These are phyloP conservation scores for Exophiala calicioides DNA, from an alignment of 2,329 filamentous ascomycete species.

Conservation along the genomic window DNA sequence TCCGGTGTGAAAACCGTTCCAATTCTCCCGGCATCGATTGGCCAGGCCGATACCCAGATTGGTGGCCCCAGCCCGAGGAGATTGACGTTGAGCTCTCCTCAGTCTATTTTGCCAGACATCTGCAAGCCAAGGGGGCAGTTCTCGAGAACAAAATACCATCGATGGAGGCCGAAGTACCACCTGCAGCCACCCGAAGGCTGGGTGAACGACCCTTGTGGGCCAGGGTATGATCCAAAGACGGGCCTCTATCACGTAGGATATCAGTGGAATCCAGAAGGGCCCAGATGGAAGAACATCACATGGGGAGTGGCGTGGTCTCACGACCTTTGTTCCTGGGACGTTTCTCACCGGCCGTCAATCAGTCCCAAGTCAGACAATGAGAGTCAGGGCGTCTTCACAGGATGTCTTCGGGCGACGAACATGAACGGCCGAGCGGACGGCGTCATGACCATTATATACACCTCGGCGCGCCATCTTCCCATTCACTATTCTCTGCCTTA, in stretches of 20 bases:
- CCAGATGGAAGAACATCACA: conserved; percentile 46
- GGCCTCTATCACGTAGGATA: conserved; percentile 45
- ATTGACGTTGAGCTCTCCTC: too few relatives aligned
- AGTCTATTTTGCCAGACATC: too few relatives aligned
- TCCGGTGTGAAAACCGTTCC: too few relatives aligned
- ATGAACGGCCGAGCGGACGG: conserved; percentile 30
- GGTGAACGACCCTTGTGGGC: conserved; percentile 49
- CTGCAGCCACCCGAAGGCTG: conserved; percentile 40
- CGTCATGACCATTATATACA: conserved; percentile 44
- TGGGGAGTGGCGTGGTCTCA: conserved; percentile 50
- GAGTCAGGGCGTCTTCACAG: conserved; percentile 44
- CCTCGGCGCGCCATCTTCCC: conserved; percentile 42
- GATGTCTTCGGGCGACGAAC: conserved; percentile 39
- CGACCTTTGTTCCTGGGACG: conserved; percentile 40
- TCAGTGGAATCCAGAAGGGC: conserved; percentile 47
- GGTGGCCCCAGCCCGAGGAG: too few relatives aligned
- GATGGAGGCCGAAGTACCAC: conserved; percentile 40
- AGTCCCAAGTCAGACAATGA: conserved; percentile 42
- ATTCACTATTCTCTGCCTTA: conserved; percentile 46
- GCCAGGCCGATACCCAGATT: too few relatives aligned
- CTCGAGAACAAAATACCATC: too few relatives aligned
- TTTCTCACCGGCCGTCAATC: too few relatives aligned
- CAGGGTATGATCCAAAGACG: conserved; percentile 43
- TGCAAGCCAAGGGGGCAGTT: too few relatives aligned
- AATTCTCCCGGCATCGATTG: too few relatives aligned